Base-by-base conservation (phyloP, 1,139 yeast genomes). In the Sugiyamaella pinicola region DNA sequence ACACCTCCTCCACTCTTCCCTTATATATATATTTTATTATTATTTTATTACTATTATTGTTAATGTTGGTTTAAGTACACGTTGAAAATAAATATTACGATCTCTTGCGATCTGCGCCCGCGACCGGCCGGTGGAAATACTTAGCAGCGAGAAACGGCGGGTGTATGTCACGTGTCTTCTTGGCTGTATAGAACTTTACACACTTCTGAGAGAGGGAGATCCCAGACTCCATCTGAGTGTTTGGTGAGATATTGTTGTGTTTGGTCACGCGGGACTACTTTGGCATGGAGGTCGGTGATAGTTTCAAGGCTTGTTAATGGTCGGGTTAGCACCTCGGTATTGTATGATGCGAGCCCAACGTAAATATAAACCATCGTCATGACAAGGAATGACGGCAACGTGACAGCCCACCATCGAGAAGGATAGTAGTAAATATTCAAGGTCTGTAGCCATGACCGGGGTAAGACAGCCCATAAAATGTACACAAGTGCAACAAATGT, bases 341-440 rank as follows among this genome's bases (percentile, higher is more conserved):
- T 87, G 73, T 85, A 88, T 43, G 83, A 69, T 0, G 84, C 83
- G 52, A 90, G 69, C 2, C 84, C 87, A 3, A 87, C 73, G 67
- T 90, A 91, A 0, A 79, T 78, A 64, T 82, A 89, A 8, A 83
- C 70, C 87, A 91, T 82, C 13, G 77, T 68, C 76, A 88, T 81
- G 38, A 91, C 72, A 7, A 84, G 75, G 62, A 80, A 85, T 3
- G 85, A 74, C 1, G 96, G 96, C 1, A 87, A 68, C 0, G 90
- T 87, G 48, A 85, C 65, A 1, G 93, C 84, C 96, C 96, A 89
- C 84, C 93, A 88, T 60, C 89, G 75, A 31, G 89, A 85, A 0
- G 96, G 96, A 61, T 84, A 86, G 68, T 87, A 89, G 61, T 81
- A 78, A 12, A 89, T 79, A 1, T 84, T 81, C 18, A 85, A 57